Conservation (phyloP, 768 basidiomycete genomes). For the Lactarius tabidus region DNA sequence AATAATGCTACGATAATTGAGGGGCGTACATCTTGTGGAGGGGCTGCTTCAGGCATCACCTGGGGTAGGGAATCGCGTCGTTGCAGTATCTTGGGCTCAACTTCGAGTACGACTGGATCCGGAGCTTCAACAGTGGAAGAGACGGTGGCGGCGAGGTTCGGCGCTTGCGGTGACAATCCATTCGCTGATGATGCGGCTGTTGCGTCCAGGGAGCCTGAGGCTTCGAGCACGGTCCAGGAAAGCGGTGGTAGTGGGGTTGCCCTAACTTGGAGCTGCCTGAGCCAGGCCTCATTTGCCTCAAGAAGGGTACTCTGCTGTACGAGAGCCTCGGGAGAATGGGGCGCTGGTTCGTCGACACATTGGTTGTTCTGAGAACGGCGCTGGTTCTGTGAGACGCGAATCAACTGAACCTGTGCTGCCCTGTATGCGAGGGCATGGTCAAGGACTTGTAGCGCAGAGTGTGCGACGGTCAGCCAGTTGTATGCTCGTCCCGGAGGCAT, state of each 20-base stretch:
- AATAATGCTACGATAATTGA: neutral
- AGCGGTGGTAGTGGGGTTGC: neutral
- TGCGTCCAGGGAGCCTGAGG: neutral
- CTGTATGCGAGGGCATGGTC: slow-evolving; percentile 59
- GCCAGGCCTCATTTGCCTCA: slow-evolving; percentile 21
- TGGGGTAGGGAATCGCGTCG: neutral
- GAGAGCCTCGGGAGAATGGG: neutral
- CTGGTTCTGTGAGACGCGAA: slow-evolving; percentile 5
- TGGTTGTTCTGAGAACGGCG: neutral
- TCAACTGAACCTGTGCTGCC: slow-evolving; percentile 36
- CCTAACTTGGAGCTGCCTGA: slow-evolving; percentile 9
- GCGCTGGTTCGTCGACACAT: neutral
- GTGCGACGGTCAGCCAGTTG: slow-evolving; percentile 68
- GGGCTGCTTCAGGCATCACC: neutral
- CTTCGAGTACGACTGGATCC: neutral
- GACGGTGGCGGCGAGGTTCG: neutral
- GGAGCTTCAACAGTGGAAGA: neutral
- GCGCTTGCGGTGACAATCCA: neutral
- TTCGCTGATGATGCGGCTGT: neutral
- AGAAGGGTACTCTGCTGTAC: slow-evolving; percentile 14
- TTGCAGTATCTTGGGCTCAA: neutral
- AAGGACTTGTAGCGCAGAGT: slow-evolving; percentile 56
- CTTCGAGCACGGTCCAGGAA: neutral
- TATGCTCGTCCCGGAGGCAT: slow-evolving; percentile 71
- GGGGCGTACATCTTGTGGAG: slow-evolving; percentile 19